Percentiles rank a stretch among this genome's conserved stretches.
These are phyloP conservation scores for Prunus campanulata DNA, from an alignment of 306 rosid genomes.

Conservation along the genomic window DNA sequence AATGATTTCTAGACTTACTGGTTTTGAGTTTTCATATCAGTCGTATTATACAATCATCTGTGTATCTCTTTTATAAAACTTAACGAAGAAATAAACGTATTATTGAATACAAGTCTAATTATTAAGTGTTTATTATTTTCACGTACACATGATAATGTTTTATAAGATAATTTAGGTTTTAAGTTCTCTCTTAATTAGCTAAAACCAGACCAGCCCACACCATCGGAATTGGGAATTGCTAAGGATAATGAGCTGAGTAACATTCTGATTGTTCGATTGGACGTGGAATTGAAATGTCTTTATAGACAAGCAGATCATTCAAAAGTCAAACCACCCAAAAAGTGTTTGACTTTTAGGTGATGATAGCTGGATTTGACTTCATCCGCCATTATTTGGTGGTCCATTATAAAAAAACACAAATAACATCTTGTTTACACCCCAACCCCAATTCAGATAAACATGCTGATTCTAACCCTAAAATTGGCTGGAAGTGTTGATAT, in stretches of 20 bases:
- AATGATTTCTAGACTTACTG: background rate
- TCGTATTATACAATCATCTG: background rate
- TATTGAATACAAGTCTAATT: too few species aligned
- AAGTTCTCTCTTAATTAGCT: too few species aligned
- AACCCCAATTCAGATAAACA: background rate
- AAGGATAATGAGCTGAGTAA: background rate
- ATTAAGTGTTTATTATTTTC: too few species aligned
- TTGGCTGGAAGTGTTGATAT: background rate
- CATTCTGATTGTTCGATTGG: slow-evolving; percentile 9
- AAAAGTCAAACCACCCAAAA: background rate
- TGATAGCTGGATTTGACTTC: slow-evolving; percentile 19
- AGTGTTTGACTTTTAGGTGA: slow-evolving; percentile 22
- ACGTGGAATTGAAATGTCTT: background rate
- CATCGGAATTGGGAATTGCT: background rate
- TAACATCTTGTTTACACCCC: background rate
- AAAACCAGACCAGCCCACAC: background rate
- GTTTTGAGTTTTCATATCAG: background rate
- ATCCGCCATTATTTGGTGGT: background rate
- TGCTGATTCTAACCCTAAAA: background rate
- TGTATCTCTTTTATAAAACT: background rate
- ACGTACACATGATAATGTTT: too few species aligned
- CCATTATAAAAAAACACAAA: background rate
- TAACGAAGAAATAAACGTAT: too few species aligned
- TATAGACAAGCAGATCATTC: background rate
- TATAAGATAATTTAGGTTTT: background rate